Base-by-base conservation (phyloP, 1,284 basidiomycete species). In the Coniophora puteana region DNA sequence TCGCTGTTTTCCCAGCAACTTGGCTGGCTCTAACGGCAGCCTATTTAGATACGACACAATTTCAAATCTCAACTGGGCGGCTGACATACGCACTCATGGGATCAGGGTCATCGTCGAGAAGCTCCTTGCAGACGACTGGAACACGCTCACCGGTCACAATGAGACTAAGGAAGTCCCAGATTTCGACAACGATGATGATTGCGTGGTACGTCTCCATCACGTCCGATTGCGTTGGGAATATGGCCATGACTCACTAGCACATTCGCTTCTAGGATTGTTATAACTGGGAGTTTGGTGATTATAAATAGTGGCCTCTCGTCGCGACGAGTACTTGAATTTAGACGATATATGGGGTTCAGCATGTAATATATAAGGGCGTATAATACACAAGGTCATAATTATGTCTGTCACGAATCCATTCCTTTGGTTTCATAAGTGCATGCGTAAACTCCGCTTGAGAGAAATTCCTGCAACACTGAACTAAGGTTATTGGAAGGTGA, bases 11-110 rank as follows among this genome's bases (percentile, higher is more conserved):
- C n/a, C n/a, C n/a, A n/a, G n/a, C 32, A 1, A 27, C 10, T 29
- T 33, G 5, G 13, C 6, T 25, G n/a, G n/a, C 8, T 23, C 16
- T 22, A 20, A 12, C 22, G 27, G 18, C 28, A 31, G 13, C 60
- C 56, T 29, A 56, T 51, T 16, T 48, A 62, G 46, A 53, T 97
- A 93, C 59, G 93, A 98, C 58, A 93, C 93, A 0, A 86, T 95
- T 21, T 78, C 76, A 8, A 79, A 84, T 55, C 73, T 89, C 26
- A 81, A 83, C 4, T 98, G 95, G 95, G 65, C 69, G 12, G 83
- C 87, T 25, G 82, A 88, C 50, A 60, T 92, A n/a, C 69, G 82
- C 34, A 83, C 78, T 26, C 93, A 96, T 57, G 67, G 78, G 5
- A 93, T 97, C 53, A 74, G 72, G 35, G 73, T 83, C 34, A 66